These are phyloP conservation scores for Phytopythium chamaehyphon DNA, from an alignment of 352 stramenopile genomes.

Conservation along the genomic window DNA sequence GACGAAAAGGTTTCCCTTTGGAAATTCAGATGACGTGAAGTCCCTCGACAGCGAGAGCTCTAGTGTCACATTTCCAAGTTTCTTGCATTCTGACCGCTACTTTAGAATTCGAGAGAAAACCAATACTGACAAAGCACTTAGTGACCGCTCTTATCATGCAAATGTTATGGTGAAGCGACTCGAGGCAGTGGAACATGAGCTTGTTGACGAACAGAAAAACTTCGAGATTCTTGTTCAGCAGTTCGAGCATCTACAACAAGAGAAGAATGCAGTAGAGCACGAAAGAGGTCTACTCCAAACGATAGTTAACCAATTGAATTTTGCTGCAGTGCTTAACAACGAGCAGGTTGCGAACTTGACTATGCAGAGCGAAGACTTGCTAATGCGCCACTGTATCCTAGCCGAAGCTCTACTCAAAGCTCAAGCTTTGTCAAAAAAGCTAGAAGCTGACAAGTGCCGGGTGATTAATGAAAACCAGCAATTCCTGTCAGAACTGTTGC, in stretches of 20 bases:
- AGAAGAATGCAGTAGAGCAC: slow-evolving; percentile 2
- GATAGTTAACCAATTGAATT: neutral
- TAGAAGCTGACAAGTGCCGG: slow-evolving; percentile 17
- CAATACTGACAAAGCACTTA: slow-evolving; percentile 20
- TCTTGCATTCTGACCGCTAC: slow-evolving; percentile 53
- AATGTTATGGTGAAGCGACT: slow-evolving; percentile 51
- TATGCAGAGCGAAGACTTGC: slow-evolving; percentile 1
- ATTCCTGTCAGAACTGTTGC: slow-evolving; percentile 39
- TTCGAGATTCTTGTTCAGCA: slow-evolving; percentile 62
- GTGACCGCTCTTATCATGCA: slow-evolving; percentile 19
- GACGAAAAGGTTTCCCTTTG: slow-evolving; percentile 7
- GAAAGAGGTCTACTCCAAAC: neutral
- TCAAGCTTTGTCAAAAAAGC: neutral
- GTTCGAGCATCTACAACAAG: slow-evolving; percentile 40
- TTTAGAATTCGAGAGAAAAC: slow-evolving; percentile 19
- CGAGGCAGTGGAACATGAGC: slow-evolving; percentile 49
- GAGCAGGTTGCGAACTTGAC: neutral
- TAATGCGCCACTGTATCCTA: neutral
- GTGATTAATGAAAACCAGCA: slow-evolving; percentile 40
- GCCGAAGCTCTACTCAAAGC: neutral
- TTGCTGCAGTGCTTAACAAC: neutral
- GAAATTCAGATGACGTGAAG: slow-evolving; percentile 5
- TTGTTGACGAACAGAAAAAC: slow-evolving; percentile 67
- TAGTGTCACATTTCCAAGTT: slow-evolving; percentile 28
- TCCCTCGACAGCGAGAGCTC: slow-evolving; percentile 2